Evolutionary conservation across 1,139 yeast genomes (phyloP), one percentile per base, ranked within the genome.

Genomic region (Saccharomyces hybrid): DNA sequence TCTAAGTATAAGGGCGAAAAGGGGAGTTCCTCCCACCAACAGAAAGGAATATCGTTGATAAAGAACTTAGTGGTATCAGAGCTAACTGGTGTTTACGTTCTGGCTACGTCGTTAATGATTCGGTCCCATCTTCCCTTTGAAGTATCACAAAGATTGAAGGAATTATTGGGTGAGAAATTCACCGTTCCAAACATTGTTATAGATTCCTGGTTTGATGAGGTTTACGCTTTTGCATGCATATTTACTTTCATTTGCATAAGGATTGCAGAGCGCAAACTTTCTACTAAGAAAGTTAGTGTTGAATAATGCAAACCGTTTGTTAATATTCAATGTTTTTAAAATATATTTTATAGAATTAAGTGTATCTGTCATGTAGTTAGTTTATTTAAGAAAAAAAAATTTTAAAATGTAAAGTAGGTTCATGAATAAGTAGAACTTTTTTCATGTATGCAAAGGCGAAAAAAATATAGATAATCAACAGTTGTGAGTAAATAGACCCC

Each of bases 161-260:
- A 64, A 26, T 56, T 73, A 34, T 59, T 72, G 48, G 62, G 73
- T 48, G 64, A 65, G 52, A 62, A 63, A 41, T 64, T 65, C 51
- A 61, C 67, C 1, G 66, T 69, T 2, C 64, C 67, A n/a, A 82
- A 82, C 20, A 72, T 76, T 44, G 78, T 84, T 54, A 83, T 89
- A 34, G 96, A 90, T 65, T 73, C 78, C 32, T 86, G 95, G 90
- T 89, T 88, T 65, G 96, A 90, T 64, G 76, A 83, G 59, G 80
- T 88, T 31, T 88, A 84, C 71, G 81, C 84, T 11, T 55, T 79
- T 5, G 76, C 86, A 4, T 80, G 86, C 56, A 63, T 81, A 1
- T 62, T 75, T 2, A 82, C 91, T 0, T 68, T 80, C 2, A 59
- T 79, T 1, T 80, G 81, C 51, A 73, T 83, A 5, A 62, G 61